Conservation (phyloP, 2,329 filamentous ascomycete genomes). For the Stagonosporopsis vannaccii region DNA sequence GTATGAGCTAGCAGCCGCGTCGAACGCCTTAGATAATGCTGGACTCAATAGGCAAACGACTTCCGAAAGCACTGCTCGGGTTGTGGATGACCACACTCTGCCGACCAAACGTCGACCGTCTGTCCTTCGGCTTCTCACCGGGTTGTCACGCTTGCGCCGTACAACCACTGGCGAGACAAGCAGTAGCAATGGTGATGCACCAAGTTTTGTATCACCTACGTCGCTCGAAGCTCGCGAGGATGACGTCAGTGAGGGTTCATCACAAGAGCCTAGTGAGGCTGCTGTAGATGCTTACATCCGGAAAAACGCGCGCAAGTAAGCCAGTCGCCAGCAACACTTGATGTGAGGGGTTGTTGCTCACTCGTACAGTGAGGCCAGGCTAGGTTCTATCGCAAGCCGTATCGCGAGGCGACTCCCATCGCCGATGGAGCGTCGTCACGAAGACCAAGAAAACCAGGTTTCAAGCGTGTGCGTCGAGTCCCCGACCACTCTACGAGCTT, state of each 20-base stretch:
- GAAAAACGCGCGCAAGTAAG: slow-evolving; percentile 29
- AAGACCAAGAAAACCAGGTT: slow-evolving; percentile 2
- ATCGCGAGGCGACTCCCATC: slow-evolving; percentile 29
- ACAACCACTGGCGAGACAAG: slow-evolving; percentile 27
- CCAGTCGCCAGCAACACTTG: background rate
- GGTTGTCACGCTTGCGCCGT: slow-evolving; percentile 32
- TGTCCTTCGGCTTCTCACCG: slow-evolving; percentile 28
- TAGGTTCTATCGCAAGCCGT: slow-evolving; percentile 23
- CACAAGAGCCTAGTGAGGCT: slow-evolving; percentile 12
- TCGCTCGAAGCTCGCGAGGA: slow-evolving; percentile 6
- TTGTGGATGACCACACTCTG: slow-evolving; percentile 2
- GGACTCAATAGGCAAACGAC: slow-evolving; percentile 18
- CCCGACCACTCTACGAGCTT: slow-evolving; percentile 33
- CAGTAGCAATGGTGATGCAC: slow-evolving; percentile 8
- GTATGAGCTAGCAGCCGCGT: background rate
- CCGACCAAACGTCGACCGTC: slow-evolving; percentile 27
- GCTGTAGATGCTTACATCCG: slow-evolving; percentile 24
- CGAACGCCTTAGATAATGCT: background rate
- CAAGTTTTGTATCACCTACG: slow-evolving; percentile 5
- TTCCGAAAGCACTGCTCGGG: slow-evolving; percentile 9
- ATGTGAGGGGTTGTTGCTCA: background rate
- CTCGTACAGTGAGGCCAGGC: slow-evolving; percentile 19
- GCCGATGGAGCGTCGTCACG: slow-evolving; percentile 20
- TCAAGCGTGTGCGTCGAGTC: background rate
- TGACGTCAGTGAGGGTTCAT: background rate